A percentile compares a stretch with the other conserved stretches of the same genome.
Evolutionary conservation across 129 eudicot genomes (phyloP).

Genomic region (Chrysanthemum makinoi): DNA sequence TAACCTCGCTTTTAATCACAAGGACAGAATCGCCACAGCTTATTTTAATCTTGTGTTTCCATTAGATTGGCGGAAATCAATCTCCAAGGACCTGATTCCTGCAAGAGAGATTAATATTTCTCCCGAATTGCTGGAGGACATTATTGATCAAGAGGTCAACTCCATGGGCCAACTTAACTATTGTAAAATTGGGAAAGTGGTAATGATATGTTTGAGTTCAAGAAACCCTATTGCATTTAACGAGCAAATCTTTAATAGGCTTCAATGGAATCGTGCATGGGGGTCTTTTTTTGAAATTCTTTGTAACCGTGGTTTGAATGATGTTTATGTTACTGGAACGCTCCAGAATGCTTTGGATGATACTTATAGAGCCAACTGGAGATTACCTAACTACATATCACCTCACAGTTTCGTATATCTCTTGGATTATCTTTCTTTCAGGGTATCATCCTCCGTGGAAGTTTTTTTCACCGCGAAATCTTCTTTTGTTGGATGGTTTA

Average conservation of each 20-base stretch:
- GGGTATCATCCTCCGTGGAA: slow-evolving; percentile 10
- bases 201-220: slow-evolving; percentile 43
- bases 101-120: slow-evolving; percentile 36
- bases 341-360: slow-evolving; percentile 36
- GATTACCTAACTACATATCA: slow-evolving; percentile 18
- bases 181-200: slow-evolving; percentile 43
- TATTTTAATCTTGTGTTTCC: slow-evolving; percentile 38
- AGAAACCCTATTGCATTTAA: slow-evolving; percentile 12
- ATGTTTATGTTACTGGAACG: background rate
- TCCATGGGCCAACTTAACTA: slow-evolving; percentile 25
- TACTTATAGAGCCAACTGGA: slow-evolving; percentile 36
- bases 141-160: slow-evolving; percentile 19
- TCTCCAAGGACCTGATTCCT: slow-evolving; percentile 25
- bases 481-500: slow-evolving; percentile 38
- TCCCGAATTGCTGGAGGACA: slow-evolving; percentile 37
- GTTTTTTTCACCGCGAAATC: slow-evolving; percentile 33
- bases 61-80: slow-evolving; percentile 42
- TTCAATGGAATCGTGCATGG: slow-evolving; percentile 27
- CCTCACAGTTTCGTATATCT: slow-evolving; percentile 40
- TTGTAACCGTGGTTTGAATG: background rate
- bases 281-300: slow-evolving; percentile 26
- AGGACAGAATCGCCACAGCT: slow-evolving; percentile 7
- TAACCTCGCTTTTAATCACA: background rate
- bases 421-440: slow-evolving; percentile 32
- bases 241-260: slow-evolving; percentile 7